Base-by-base conservation (phyloP, 1,139 yeast genomes). In the Sugiyamaella xylanicola region DNA sequence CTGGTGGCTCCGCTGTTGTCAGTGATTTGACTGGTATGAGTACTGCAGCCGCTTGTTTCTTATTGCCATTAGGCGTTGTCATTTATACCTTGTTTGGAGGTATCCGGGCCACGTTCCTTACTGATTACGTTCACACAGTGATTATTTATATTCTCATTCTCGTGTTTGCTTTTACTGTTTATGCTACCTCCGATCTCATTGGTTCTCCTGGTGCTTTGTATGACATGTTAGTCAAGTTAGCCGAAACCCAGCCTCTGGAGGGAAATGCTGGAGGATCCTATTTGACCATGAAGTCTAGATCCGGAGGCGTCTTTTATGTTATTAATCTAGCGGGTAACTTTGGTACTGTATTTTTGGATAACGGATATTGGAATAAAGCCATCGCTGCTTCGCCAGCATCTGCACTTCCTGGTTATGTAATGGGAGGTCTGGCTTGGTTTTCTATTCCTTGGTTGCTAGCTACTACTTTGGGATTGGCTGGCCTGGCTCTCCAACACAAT, bases 351-450 rank as follows among this genome's bases (percentile, higher is more conserved):
- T 89, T 88, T 70, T 76, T 90, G 67, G 97, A 90, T 69, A 87
- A 87, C 64, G 96, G 96, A 42, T 91, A 90, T 73, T 90, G 92
- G 85, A 87, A 87, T 73, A 72, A 66, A 73, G 96, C 96, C 4
- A 87, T 90, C 70, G 92, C 95, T 48, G 87, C 96, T 11, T 78
- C 85, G 60, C 95, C 96, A 16, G 86, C 83, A 2, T 85, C 95
- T 39, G 89, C 95, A 29, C 77, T 90, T 65, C 93, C 95, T n/a
- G 97, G 96, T 16, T 90, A 91, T 70, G 84, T 89, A 35, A 73
- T 88, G 62, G 97, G 97, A 56, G 96, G 96, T n/a, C 70, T 90
- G 53, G 85, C 93, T 0, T 91, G 97, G 97, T 86, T 88, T 68
- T 93, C 95, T 8, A 85, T 90, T 61, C 97, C 97, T 39, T 86